Conservation (phyloP, 306 rosid genomes). For the Cucumis cinereus region DNA sequence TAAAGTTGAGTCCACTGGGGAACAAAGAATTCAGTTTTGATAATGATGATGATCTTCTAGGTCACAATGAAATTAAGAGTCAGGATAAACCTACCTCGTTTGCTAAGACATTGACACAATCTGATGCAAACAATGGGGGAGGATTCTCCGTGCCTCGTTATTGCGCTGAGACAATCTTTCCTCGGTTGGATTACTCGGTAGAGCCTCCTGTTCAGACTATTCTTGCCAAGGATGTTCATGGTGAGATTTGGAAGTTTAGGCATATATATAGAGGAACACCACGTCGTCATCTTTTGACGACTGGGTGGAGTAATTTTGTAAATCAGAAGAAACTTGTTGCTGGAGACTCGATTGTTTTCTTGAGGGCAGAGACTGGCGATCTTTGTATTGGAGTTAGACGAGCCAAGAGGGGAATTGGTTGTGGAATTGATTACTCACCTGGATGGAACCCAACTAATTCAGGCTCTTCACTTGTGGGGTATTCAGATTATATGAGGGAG, state of each 20-base stretch:
- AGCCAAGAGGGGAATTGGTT: slow-evolving; percentile 85
- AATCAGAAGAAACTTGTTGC: slow-evolving; percentile 95
- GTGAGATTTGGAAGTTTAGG: slow-evolving; percentile 86
- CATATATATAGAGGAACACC: slow-evolving; percentile 98
- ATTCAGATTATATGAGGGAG: slow-evolving; percentile 10
- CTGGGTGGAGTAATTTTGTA: slow-evolving; percentile 98
- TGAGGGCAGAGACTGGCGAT: slow-evolving; percentile 78
- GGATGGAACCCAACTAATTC: slow-evolving; percentile 35
- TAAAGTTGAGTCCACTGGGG: slow-evolving; percentile 43
- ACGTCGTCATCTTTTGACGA: slow-evolving; percentile 87
- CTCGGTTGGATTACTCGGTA: slow-evolving; percentile 64
- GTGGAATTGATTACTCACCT: slow-evolving; percentile 44
- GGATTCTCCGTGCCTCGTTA: slow-evolving; percentile 97
- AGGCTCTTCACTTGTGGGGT: slow-evolving; percentile 31
- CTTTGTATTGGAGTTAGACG: slow-evolving; percentile 91
- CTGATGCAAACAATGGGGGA: slow-evolving; percentile 97
- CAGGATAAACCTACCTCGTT: slow-evolving; percentile 60
- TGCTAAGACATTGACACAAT: slow-evolving; percentile 91
- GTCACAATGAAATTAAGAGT: slow-evolving; percentile 23
- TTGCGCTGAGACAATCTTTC: slow-evolving; percentile 92
- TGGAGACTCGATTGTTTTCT: slow-evolving; percentile 84
- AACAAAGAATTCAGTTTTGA: slow-evolving; percentile 32
- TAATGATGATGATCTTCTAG: slow-evolving; percentile 36
- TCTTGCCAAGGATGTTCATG: slow-evolving; percentile 80
- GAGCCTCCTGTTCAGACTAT: slow-evolving; percentile 88